These are phyloP conservation scores for Staphylotrichum tortipilum DNA, from an alignment of 495 filamentous ascomycete genomes.

Conservation along the genomic window DNA sequence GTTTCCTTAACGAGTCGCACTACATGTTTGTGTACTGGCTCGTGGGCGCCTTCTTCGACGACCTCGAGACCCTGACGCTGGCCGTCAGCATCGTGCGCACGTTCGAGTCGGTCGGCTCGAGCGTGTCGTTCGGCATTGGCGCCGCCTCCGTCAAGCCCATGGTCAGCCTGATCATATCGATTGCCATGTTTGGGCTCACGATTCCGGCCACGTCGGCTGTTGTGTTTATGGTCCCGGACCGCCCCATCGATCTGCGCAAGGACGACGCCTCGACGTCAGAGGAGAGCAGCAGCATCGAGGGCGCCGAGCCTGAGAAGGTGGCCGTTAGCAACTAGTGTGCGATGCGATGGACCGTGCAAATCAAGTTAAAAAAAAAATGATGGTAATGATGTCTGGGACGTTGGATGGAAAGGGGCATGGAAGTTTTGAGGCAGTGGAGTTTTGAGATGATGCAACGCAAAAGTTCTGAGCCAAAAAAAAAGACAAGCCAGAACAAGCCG, in stretches of 20 bases:
- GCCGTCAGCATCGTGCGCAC: constrained; percentile 42
- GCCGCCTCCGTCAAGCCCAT: constrained; percentile 33
- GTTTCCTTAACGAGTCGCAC: constrained; percentile 35
- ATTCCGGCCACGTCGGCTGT: constrained; percentile 31
- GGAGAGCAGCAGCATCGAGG: not conserved
- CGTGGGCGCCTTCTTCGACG: constrained; percentile 41
- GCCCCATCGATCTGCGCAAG: constrained; percentile 20
- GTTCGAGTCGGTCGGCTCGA: constrained; percentile 42
- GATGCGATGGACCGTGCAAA: too few species aligned
- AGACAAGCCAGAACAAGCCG: too few species aligned
- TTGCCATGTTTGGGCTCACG: constrained; percentile 34
- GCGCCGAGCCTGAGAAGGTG: too few species aligned
- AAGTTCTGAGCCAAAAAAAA: too few species aligned
- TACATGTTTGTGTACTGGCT: constrained; percentile 45
- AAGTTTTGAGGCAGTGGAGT: too few species aligned
- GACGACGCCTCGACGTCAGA: constrained; percentile 5
- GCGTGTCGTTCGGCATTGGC: constrained; percentile 43
- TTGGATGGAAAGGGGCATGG: too few species aligned
- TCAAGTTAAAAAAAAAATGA: too few species aligned
- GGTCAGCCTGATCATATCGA: constrained; percentile 36
- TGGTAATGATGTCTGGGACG: too few species aligned
- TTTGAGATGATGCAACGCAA: too few species aligned
- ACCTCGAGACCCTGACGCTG: constrained; percentile 39
- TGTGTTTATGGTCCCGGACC: constrained; percentile 32
- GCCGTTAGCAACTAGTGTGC: too few species aligned